Evolutionary conservation across 345 rosid genomes (phyloP).

Genomic region (Euphorbia lathyris): DNA sequence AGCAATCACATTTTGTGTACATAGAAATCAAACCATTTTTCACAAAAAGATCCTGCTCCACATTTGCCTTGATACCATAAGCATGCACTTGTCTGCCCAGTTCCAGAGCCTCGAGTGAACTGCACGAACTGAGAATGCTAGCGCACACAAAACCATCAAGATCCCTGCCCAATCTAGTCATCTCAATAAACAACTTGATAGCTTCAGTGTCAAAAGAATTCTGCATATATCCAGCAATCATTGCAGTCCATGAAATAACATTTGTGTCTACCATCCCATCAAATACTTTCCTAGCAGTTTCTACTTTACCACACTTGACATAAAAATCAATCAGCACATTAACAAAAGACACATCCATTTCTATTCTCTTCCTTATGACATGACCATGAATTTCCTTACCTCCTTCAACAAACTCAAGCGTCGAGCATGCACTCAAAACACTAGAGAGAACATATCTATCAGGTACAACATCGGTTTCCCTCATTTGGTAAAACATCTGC

Average conservation of each 20-base stretch:
- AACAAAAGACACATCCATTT: conserved; percentile 55
- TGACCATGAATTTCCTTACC: conserved; percentile 75
- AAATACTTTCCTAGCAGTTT: conserved; percentile 44
- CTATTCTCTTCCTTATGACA: conserved; percentile 49
- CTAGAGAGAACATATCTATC: conserved; percentile 61
- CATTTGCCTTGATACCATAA: conserved; percentile 51
- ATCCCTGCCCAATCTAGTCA: conserved; percentile 41
- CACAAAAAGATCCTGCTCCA: conserved; percentile 53
- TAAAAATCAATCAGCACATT: conserved; percentile 68
- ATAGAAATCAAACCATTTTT: conserved; percentile 65
- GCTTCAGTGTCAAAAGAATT: conserved; percentile 57
- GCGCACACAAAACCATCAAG: conserved; percentile 70
- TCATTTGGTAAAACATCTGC: conserved; percentile 43
- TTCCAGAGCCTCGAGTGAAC: conserved; percentile 46
- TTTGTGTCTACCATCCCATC: conserved; percentile 46
- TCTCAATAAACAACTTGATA: conserved; percentile 42
- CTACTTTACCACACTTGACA: conserved; percentile 51
- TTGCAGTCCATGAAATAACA: conserved; percentile 67
- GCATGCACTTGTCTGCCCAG: conserved; percentile 68
- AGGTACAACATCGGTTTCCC: conserved; percentile 32
- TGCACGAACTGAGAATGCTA: conserved; percentile 68
- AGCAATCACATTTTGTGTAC: conserved; percentile 62
- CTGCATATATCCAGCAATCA: conserved; percentile 71
- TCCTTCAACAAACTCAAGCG: conserved; percentile 45
- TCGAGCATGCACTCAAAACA: conserved; percentile 57